These are phyloP conservation scores for Paraphaeosphaeria sporulosa DNA, from an alignment of 2,329 filamentous ascomycete genomes.

Conservation along the genomic window DNA sequence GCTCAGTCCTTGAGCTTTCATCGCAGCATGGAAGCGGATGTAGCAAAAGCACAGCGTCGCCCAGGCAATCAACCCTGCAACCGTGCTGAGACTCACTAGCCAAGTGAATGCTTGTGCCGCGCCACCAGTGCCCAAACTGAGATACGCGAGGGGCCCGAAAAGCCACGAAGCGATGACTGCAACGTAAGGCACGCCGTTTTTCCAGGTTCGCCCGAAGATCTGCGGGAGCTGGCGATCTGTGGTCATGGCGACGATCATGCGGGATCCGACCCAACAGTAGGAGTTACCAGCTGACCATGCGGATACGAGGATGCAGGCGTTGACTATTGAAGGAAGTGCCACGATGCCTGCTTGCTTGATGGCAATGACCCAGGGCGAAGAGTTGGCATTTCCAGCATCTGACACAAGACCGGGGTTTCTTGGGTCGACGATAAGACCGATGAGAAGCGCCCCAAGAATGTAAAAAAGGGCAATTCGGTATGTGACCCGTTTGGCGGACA, in stretches of 20 bases:
- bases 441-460: constrained; percentile 63
- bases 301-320: constrained; percentile 72
- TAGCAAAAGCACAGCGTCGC: too few species aligned
- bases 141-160: constrained; percentile 58
- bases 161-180: constrained; percentile 55
- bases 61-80: constrained; percentile 62
- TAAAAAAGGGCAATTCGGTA: constrained; percentile 70
- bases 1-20: too few species aligned
- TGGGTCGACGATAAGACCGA: constrained; percentile 66
- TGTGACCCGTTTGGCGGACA: constrained; percentile 66
- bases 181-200: constrained; percentile 63
- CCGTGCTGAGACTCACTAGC: constrained; percentile 74
- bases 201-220: constrained; percentile 67
- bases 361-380: constrained; percentile 59
- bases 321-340: constrained; percentile 71
- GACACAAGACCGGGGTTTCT: constrained; percentile 59
- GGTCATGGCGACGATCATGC: constrained; percentile 68
- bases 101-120: constrained; percentile 66
- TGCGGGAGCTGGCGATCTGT: constrained; percentile 57
- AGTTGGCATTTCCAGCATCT: constrained; percentile 62
- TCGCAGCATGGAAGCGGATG: too few species aligned
- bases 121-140: constrained; percentile 53
- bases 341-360: constrained; percentile 59
- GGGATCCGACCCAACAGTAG: constrained; percentile 61
- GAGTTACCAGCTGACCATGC: constrained; percentile 66